Conservation (phyloP, 2,329 filamentous ascomycete genomes). For the Monosporascus sp. region DNA sequence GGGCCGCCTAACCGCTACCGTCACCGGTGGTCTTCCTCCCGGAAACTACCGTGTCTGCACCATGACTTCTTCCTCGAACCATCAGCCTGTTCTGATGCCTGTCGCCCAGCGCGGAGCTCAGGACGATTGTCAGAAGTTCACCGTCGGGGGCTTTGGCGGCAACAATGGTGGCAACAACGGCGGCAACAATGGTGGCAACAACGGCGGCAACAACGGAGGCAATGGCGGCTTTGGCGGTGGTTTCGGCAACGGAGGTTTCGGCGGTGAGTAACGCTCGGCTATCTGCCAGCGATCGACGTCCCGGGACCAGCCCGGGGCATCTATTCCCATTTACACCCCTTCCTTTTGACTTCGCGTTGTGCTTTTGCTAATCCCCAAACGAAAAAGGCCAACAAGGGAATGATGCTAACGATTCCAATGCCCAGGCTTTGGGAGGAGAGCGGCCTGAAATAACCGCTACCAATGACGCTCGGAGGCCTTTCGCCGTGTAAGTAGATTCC, state of each 20-base stretch:
- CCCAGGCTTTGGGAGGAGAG: neutral
- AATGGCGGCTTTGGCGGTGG: neutral
- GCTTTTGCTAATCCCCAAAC: neutral
- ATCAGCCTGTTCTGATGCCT: slow-evolving; percentile 62
- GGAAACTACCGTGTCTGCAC: slow-evolving; percentile 63
- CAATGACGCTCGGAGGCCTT: neutral
- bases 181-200: neutral
- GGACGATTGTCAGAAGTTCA: slow-evolving; percentile 60
- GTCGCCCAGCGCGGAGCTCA: slow-evolving; percentile 62
- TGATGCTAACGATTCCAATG: neutral
- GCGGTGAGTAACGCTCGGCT: neutral
- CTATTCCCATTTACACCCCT: neutral
- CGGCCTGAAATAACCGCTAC: neutral
- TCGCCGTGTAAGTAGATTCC: neutral
- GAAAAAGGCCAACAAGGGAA: neutral
- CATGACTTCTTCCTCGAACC: slow-evolving; percentile 59
- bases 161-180: slow-evolving; percentile 5
- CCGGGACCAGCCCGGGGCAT: neutral
- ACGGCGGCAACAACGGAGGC: neutral
- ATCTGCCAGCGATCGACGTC: neutral
- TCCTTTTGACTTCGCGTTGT: neutral
- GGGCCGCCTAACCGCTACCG: slow-evolving; percentile 47
- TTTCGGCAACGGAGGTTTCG: neutral
- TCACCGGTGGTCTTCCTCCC: slow-evolving; percentile 52
- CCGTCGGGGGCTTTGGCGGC: slow-evolving; percentile 32